Percentiles rank a stretch among this genome's conserved stretches.
Evolutionary conservation across 345 rosid species (phyloP).

Genomic region (Capsella bursapastoris): DNA sequence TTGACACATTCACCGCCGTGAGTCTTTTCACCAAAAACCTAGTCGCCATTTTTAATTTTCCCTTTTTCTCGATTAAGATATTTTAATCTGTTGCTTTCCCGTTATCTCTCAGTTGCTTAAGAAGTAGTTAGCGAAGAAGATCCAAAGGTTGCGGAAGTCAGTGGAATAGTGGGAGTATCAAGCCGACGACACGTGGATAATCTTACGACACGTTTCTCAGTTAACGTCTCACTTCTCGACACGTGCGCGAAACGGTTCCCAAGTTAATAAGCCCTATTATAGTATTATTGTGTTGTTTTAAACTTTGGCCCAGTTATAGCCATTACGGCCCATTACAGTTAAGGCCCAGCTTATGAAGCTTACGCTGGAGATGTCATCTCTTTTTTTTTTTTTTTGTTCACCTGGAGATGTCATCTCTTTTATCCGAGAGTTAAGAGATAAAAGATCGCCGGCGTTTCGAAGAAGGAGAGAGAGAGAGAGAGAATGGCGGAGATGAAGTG

Average conservation of each 20-base stretch:
- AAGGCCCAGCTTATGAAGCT: conserved; percentile 11
- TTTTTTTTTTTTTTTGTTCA: background rate
- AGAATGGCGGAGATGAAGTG: conserved; percentile 54
- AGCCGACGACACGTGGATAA: conserved; percentile 23
- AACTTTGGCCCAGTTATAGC: background rate
- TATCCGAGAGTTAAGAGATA: conserved; percentile 1
- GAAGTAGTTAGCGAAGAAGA: conserved; percentile 32
- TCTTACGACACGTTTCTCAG: conserved; percentile 31
- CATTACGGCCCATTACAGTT: background rate
- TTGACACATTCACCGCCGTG: conserved; percentile 25
- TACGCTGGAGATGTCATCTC: background rate
- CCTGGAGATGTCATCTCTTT: background rate
- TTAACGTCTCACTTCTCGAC: conserved; percentile 15
- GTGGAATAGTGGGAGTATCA: conserved; percentile 11
- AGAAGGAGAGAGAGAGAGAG: conserved; percentile 10
- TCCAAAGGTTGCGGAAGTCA: conserved; percentile 38
- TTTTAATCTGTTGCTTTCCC: conserved; percentile 22
- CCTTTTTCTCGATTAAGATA: background rate
- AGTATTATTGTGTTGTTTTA: background rate
- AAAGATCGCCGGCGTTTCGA: conserved; percentile 27
- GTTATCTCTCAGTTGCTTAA: conserved; percentile 20
- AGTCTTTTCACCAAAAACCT: conserved; percentile 36
- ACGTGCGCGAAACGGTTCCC: conserved; percentile 18
- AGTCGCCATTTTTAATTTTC: conserved; percentile 13
- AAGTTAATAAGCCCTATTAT: background rate